Conservation (phyloP, 257 asterid species). For the Striga asiatica region DNA sequence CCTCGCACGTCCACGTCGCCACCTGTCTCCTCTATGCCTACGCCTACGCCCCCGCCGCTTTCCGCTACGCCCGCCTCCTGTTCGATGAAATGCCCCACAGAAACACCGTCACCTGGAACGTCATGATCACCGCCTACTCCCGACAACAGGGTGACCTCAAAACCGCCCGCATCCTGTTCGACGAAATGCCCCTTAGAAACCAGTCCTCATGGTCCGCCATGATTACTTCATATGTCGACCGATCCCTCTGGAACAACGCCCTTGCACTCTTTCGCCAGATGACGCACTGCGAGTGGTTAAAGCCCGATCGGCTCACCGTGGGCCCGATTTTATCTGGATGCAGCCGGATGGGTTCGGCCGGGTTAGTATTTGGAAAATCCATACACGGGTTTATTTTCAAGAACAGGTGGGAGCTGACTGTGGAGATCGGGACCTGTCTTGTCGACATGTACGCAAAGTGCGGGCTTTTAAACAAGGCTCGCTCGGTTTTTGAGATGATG, state of each 20-base stretch:
- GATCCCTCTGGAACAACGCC: constrained; percentile 29
- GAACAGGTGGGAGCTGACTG: constrained; percentile 43
- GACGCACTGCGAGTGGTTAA: constrained; percentile 16
- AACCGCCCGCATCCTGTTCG: constrained; percentile 29
- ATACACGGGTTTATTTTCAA: constrained; percentile 35
- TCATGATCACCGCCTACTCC: constrained; percentile 41
- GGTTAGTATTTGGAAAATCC: constrained; percentile 45
- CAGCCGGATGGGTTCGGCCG: constrained; percentile 35
- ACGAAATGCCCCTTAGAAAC: constrained; percentile 34
- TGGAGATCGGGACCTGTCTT: constrained; percentile 37
- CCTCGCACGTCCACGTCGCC: constrained; percentile 37
- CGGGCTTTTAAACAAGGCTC: constrained; percentile 40
- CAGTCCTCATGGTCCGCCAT: constrained; percentile 51
- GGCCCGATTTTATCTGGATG: constrained; percentile 39
- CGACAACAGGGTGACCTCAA: constrained; percentile 23
- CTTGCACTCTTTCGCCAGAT: constrained; percentile 36
- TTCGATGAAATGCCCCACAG: constrained; percentile 49
- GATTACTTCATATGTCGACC: constrained; percentile 36
- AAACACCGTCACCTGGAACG: constrained; percentile 40
- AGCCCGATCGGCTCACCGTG: constrained; percentile 42
- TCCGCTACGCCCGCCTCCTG: constrained; percentile 33
- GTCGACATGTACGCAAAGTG: constrained; percentile 60
- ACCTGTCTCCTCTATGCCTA: constrained; percentile 37
- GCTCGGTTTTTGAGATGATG: constrained; percentile 31
- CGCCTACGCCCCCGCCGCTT: constrained; percentile 14